These are phyloP conservation scores for Hordeum vulgare DNA, from an alignment of 176 grass and related monocot species.

Conservation along the genomic window DNA sequence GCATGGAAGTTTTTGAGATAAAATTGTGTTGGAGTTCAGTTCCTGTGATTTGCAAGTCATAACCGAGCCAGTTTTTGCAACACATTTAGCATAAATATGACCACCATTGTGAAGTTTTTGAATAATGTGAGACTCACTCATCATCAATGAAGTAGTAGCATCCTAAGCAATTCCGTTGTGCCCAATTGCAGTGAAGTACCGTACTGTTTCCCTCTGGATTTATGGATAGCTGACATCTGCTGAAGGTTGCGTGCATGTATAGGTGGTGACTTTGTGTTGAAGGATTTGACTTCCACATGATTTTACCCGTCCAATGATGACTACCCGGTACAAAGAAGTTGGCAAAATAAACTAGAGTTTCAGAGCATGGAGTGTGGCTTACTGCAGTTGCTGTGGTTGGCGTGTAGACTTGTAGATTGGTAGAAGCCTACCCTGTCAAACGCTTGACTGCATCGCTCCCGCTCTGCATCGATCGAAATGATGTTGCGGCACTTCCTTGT, in stretches of 20 bases:
- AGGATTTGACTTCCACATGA: slow-evolving; percentile 26
- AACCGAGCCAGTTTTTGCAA: background rate
- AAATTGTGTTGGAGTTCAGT: background rate
- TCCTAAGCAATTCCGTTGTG: background rate
- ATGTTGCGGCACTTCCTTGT: background rate
- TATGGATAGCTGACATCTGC: slow-evolving; percentile 19
- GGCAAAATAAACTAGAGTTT: slow-evolving; percentile 22
- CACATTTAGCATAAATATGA: background rate
- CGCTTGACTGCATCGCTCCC: slow-evolving; percentile 5
- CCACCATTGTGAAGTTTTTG: background rate
- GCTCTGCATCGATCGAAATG: background rate
- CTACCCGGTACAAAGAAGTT: slow-evolving; percentile 27
- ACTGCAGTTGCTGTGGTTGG: slow-evolving; percentile 11
- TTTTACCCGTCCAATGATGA: slow-evolving; percentile 22
- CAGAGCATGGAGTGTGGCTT: background rate
- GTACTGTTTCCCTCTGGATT: slow-evolving; percentile 30
- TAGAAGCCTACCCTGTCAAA: slow-evolving; percentile 7
- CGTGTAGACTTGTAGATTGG: background rate
- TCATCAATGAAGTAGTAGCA: background rate
- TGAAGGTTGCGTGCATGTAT: slow-evolving; percentile 29
- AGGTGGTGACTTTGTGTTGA: slow-evolving; percentile 42
- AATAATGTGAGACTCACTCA: background rate
- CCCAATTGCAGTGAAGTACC: slow-evolving; percentile 32
- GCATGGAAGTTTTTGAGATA: background rate
- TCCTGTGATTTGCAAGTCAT: background rate